Conservation (phyloP, 2,329 filamentous ascomycete genomes). For the Ascochyta clinopodiicola region DNA sequence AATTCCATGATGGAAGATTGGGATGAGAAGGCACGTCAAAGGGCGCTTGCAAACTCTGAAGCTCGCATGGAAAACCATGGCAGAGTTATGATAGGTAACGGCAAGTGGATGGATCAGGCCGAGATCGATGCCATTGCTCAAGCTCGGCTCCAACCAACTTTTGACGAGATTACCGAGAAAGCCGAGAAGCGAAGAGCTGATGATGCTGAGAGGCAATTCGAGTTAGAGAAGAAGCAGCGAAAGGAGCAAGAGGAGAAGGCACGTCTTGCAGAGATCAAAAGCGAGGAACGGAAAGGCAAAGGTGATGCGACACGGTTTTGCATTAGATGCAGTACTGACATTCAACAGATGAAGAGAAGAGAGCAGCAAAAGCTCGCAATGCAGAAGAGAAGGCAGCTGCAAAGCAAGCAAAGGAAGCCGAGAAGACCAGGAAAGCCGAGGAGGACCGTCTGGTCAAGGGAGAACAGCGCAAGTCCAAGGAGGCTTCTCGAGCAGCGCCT, state of each 20-base stretch:
- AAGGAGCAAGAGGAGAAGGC: constrained; percentile 64
- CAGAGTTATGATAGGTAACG: constrained; percentile 75
- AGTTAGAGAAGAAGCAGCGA: constrained; percentile 70
- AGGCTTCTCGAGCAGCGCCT: constrained; percentile 29
- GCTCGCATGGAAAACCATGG: constrained; percentile 64
- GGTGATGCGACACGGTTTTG: constrained; percentile 52
- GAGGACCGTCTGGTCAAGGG: constrained; percentile 59
- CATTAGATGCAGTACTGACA: constrained; percentile 19
- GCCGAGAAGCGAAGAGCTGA: constrained; percentile 75
- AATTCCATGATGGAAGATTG: constrained; percentile 75
- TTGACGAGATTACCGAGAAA: constrained; percentile 83
- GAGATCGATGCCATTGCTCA: constrained; percentile 82
- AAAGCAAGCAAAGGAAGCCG: constrained; percentile 49
- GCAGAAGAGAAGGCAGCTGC: constrained; percentile 57
- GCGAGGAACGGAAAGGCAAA: constrained; percentile 58
- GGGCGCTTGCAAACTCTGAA: constrained; percentile 71
- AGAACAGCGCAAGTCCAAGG: constrained; percentile 60
- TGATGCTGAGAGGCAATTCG: constrained; percentile 65
- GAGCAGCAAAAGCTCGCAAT: constrained; percentile 54
- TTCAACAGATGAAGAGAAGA: constrained; percentile 62
- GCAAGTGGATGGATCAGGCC: constrained; percentile 77
- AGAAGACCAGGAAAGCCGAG: constrained; percentile 59
- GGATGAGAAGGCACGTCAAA: constrained; percentile 76
- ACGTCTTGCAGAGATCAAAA: constrained; percentile 53
- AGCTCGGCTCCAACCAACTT: constrained; percentile 77